phyloP scores from a whole-genome alignment of 345 rosid species.

The Eucalyptus curtisii region DNA sequence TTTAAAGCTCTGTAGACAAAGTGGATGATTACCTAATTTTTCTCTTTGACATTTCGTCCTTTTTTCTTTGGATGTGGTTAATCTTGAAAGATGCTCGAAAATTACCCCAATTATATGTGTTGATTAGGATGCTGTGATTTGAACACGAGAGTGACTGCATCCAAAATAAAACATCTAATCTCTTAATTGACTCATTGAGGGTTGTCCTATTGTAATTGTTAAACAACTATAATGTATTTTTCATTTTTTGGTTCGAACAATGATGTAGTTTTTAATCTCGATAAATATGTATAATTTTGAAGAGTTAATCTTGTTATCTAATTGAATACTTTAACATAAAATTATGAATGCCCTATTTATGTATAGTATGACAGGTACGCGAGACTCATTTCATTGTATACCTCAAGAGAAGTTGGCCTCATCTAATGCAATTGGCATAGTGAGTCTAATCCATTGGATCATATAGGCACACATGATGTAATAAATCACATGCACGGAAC shows the following conservation, averaged over 20 bases:
- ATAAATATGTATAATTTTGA: background rate
- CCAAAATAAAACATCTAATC: background rate
- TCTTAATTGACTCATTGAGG: background rate
- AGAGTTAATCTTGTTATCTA: background rate
- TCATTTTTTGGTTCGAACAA: background rate
- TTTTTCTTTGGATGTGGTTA: background rate
- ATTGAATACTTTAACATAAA: background rate
- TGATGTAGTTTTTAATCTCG: background rate
- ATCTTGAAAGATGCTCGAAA: background rate
- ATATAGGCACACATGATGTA: background rate
- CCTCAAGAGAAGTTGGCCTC: background rate
- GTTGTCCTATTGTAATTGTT: background rate
- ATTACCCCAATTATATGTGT: background rate
- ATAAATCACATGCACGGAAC: background rate
- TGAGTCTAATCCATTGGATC: background rate
- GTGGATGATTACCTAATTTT: background rate
- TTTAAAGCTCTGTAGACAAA: background rate
- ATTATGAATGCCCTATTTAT: background rate
- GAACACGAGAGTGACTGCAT: background rate
- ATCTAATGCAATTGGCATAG: background rate
- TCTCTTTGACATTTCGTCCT: background rate
- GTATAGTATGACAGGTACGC: background rate
- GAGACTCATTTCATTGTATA: background rate
- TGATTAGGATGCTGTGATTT: background rate
- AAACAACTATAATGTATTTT: background rate